Evolutionary conservation across 1,284 basidiomycete species (phyloP).

Genomic region (Microbotryomycetes sp.): DNA sequence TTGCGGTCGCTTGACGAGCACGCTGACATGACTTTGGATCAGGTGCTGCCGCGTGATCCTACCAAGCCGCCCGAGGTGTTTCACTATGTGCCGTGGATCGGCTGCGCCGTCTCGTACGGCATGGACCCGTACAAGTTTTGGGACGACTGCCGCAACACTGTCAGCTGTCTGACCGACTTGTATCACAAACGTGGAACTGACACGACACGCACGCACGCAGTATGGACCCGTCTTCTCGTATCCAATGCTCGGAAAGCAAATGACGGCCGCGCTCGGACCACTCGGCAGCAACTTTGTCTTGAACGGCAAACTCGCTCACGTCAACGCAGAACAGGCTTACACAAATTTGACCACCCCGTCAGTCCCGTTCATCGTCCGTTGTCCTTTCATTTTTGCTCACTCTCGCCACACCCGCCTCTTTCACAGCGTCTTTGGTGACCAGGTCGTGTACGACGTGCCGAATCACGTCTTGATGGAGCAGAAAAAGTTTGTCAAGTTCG

Average conservation of each 20-base stretch:
- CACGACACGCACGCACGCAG: slow-evolving; percentile 37
- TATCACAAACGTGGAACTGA: neutral
- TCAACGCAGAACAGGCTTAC: slow-evolving; percentile 96
- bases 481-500: slow-evolving; percentile 81
- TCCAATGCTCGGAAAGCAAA: slow-evolving; percentile 74
- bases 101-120: slow-evolving; percentile 64
- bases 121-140: slow-evolving; percentile 73
- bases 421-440: slow-evolving; percentile 68
- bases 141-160: slow-evolving; percentile 71
- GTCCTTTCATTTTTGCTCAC: neutral
- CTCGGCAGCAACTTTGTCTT: slow-evolving; percentile 92
- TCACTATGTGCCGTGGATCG: slow-evolving; percentile 67
- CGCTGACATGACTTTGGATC: too few species aligned
- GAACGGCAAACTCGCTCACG: slow-evolving; percentile 83
- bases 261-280: slow-evolving; percentile 86
- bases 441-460: slow-evolving; percentile 91
- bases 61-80: slow-evolving; percentile 65
- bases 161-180: slow-evolving; percentile 36
- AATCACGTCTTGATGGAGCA: slow-evolving; percentile 99
- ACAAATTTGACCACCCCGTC: slow-evolving; percentile 46
- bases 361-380: neutral
- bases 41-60: slow-evolving; percentile 54
- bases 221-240: slow-evolving; percentile 80
- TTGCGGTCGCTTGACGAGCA: neutral
- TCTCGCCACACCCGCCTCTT: neutral